Evolutionary conservation across 805 yeast species (phyloP).

Genomic region (Saturnispora hagleri): DNA sequence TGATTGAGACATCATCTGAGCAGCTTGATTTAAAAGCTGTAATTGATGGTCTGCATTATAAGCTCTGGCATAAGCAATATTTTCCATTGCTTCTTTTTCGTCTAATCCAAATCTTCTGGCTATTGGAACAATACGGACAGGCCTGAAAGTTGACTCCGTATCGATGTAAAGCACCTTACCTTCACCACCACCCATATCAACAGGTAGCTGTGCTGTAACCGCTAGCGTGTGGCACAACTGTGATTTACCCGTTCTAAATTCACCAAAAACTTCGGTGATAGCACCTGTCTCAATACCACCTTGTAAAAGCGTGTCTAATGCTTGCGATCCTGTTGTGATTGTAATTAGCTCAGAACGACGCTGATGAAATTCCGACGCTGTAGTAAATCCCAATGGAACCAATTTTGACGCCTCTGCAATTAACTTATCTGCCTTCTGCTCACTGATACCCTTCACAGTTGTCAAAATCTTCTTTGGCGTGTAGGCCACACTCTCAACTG

Average conservation of each 20-base stretch:
- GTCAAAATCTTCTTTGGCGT: conserved; percentile 77
- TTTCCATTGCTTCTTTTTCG: conserved; percentile 90
- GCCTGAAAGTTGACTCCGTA: conserved; percentile 95
- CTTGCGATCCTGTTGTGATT: conserved; percentile 91
- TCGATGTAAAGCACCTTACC: conserved; percentile 95
- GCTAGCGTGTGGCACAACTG: conserved; percentile 96
- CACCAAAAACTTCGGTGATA: conserved; percentile 93
- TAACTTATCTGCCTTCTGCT: conserved; percentile 85
- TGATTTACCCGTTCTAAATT: conserved; percentile 95
- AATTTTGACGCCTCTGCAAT: conserved; percentile 73
- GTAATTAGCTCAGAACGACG: conserved; percentile 87
- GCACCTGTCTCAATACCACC: conserved; percentile 98
- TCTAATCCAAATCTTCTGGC: conserved; percentile 87
- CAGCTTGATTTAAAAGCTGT: conserved; percentile 78
- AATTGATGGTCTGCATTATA: conserved; percentile 95
- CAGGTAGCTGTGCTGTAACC: conserved; percentile 91
- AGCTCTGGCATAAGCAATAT: conserved; percentile 96
- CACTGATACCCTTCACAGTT: conserved; percentile 84
- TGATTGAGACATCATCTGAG: conserved; percentile 92
- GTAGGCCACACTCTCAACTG: conserved; percentile 89
- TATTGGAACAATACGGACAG: conserved; percentile 78
- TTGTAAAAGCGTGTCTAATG: conserved; percentile 83
- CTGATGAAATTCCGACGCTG: conserved; percentile 89
- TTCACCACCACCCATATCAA: conserved; percentile 97
- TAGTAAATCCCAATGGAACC: conserved; percentile 95